Base-by-base conservation (phyloP, 495 filamentous ascomycete genomes). In the Penicillium salamii region DNA sequence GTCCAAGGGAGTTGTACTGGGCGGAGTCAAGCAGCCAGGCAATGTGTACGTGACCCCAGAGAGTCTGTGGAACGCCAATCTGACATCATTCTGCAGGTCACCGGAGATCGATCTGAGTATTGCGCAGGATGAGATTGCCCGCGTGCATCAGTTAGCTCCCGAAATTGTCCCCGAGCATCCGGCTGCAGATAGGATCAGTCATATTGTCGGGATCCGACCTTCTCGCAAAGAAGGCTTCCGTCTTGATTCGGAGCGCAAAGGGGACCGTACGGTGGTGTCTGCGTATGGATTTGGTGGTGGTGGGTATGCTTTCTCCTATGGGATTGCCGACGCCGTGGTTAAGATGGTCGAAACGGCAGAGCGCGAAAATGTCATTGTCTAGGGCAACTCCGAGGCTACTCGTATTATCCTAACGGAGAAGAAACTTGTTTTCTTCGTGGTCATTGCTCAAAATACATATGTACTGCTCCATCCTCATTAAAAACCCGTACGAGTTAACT, bases 271-370 rank as follows among this genome's bases (percentile, higher is more conserved):
- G 0, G 19, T 75, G 1, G 40, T 75, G 8, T 75, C 71, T 0
- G 71, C 71, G 0, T 75, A 75, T 48, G 71, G 70, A 1, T 75
- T 75, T 49, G 71, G 68, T 3, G 71, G 71, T 5, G 71, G 69
- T 7, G 71, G 71, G 1, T 75, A 75, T 57, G 63, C 71, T 1
- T 75, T 73, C 43, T 73, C 69, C 0, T 75, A 75, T 39, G 71
- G 71, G 0, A 53, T 75, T 18, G 71, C 63, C 0, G 65, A 75
- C 58, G 64, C 68, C 3, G 26, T 75, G 39, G 51, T 58, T 17
- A 68, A 63, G 50, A 72, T 75, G 68, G 71, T 75, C 13, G 62
- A 70, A 36, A 49, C 49, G 23, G 49, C 62, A 0, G 71, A 75
- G 47, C 57, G 61, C 1, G 58, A 66, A 3, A 56, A 67, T 57